Conservation (phyloP, 2,329 filamentous ascomycete species). For the Sporothrix luriei region DNA sequence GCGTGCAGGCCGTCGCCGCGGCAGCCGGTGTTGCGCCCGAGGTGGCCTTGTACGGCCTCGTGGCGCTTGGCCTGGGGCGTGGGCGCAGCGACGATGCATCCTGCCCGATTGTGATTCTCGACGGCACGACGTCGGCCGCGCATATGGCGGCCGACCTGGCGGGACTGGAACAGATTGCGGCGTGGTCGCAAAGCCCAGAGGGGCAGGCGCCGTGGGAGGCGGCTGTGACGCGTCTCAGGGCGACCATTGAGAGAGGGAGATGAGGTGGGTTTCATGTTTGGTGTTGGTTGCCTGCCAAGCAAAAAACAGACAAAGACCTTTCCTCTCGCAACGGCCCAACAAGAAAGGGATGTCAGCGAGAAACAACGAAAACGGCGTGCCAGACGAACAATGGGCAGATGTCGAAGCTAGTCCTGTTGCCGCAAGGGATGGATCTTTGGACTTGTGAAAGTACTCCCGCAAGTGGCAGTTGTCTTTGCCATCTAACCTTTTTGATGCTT, state of each 20-base stretch:
- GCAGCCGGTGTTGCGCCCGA: slow-evolving; percentile 44
- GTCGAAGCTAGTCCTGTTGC: not conserved
- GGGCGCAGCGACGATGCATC: slow-evolving; percentile 48
- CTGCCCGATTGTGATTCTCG: slow-evolving; percentile 33
- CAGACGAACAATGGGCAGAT: not conserved
- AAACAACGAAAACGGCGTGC: not conserved
- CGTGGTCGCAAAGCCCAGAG: slow-evolving; percentile 42
- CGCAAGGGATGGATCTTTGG: not conserved
- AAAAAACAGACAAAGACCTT: not conserved
- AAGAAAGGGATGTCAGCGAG: not conserved
- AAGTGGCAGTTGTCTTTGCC: not conserved
- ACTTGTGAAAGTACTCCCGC: not conserved
- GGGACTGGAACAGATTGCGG: slow-evolving; percentile 47
- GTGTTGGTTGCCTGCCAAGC: not conserved
- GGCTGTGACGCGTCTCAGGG: slow-evolving; percentile 29
- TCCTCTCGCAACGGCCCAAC: not conserved
- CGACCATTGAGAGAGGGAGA: not conserved
- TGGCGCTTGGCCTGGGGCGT: slow-evolving; percentile 50
- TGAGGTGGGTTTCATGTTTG: not conserved
- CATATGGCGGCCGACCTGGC: slow-evolving; percentile 57
- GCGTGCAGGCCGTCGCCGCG: slow-evolving; percentile 52
- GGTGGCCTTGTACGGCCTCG: slow-evolving; percentile 53
- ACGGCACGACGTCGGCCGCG: slow-evolving; percentile 42
- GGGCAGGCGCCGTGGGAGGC: slow-evolving; percentile 27
- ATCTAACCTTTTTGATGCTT: not conserved